Evolutionary conservation across 164 flowering plant species (phyloP), one percentile per base, ranked within the genome.

Genomic region (Buxus sempervirens): DNA sequence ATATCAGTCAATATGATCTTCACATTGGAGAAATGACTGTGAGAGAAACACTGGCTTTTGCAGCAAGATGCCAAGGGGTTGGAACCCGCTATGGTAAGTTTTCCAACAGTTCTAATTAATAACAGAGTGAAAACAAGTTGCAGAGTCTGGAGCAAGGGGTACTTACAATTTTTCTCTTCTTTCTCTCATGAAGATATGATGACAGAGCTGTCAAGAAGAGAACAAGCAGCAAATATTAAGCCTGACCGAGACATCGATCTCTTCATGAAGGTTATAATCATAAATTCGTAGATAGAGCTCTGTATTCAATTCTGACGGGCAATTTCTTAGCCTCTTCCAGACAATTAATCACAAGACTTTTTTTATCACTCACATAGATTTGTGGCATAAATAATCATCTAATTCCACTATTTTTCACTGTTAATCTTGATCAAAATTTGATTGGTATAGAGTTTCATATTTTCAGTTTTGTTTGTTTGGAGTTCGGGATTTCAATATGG

Each of bases 11-110:
- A 55, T 14, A 84, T 70, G 92, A 87, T 78, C 77, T 84, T 21
- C 92, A 87, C 55, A 77, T 84, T 0, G 82, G 82, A 54, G 85
- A 85, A 64, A 54, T 87, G 86, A 87, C 91, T 4, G 91, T 87
- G 2, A 77, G 88, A 77, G 91, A 87, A 70, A 87, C 91, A 28
- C 55, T 87, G 36, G 83, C 84, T 10, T 87, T 87, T 72, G 82
- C 91, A 21, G 91, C 88, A 19, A 81, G 89, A 79, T 85, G 88
- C 64, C 91, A 85, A 79, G 92, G 92, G 26, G 88, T 78, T 62
- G 92, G 89, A 62, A 21, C 82, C 27, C 70, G 76, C 49, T 83
- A 76, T 63, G 88, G 92, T 87, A 10, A 72, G 82, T 70, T 14
- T 28, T 24, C 10, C 58, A 15, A 23, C 21, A 18, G 13, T 23